Evolutionary conservation across 1,284 basidiomycete species (phyloP).

Genomic region (Schizophyllum amplum): DNA sequence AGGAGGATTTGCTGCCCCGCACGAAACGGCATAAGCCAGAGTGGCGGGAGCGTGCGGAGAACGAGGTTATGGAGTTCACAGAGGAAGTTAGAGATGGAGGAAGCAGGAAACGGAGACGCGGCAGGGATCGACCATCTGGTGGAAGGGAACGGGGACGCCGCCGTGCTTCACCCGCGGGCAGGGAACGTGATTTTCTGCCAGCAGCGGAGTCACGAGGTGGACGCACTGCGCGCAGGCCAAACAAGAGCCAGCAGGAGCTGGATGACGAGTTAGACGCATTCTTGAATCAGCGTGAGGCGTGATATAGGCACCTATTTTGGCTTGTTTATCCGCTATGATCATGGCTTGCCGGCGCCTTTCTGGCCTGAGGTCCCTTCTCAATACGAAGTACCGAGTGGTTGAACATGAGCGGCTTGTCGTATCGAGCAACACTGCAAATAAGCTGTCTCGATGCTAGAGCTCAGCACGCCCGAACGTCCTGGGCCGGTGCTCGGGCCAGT

Average conservation of each 20-base stretch:
- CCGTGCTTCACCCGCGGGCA: conserved; percentile 4
- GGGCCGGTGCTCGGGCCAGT: too few relatives aligned
- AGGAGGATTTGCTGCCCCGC: conserved; percentile 7
- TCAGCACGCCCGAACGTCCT: too few relatives aligned
- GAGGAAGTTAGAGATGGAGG: conserved; percentile 13
- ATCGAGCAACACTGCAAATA: too few relatives aligned
- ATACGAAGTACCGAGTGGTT: too few relatives aligned
- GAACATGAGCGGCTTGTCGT: too few relatives aligned
- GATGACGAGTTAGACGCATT: conserved; percentile 75
- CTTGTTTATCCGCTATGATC: neutral
- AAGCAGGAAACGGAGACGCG: conserved; percentile 12
- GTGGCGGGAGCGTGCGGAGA: conserved; percentile 18
- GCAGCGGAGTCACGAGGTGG: conserved; percentile 20
- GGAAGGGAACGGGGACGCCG: conserved; percentile 1
- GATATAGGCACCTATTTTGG: neutral
- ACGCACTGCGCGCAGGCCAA: conserved; percentile 29
- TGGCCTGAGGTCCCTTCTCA: too few relatives aligned
- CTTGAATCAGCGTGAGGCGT: conserved; percentile 29
- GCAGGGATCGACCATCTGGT: conserved; percentile 9
- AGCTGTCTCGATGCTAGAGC: too few relatives aligned
- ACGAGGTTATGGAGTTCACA: conserved; percentile 11
- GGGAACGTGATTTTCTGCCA: conserved; percentile 18
- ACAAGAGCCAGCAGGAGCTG: conserved; percentile 59
- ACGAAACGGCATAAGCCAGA: conserved; percentile 10
- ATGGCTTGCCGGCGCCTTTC: too few relatives aligned